These are phyloP conservation scores for Myriangium duriaei DNA, from an alignment of 2,329 filamentous ascomycete species.

Conservation along the genomic window DNA sequence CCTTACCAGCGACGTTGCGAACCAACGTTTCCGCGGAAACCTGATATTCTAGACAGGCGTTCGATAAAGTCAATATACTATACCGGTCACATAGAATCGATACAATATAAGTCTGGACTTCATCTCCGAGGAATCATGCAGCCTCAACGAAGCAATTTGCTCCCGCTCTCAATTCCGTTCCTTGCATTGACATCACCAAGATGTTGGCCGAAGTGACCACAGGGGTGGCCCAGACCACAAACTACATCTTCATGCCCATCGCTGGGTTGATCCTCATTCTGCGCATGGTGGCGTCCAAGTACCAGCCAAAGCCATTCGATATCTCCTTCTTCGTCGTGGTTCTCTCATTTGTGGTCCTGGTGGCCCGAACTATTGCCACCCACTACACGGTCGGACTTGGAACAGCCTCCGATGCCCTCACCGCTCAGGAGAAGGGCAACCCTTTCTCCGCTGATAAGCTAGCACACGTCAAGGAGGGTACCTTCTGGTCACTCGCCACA, in stretches of 20 bases:
- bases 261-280: constrained; percentile 3
- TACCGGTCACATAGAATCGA: too few relatives aligned
- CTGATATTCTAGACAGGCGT: too few relatives aligned
- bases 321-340: constrained; percentile 4
- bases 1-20: too few relatives aligned
- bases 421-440: not conserved
- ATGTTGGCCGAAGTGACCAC: constrained; percentile 1
- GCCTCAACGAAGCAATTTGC: too few relatives aligned
- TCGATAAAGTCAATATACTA: too few relatives aligned
- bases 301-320: constrained; percentile 5
- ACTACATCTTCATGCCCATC: constrained; percentile 4
- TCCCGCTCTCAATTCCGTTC: too few relatives aligned
- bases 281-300: constrained; percentile 4
- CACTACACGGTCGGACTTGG: constrained; percentile 7
- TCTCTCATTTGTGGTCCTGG: not conserved
- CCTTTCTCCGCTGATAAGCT: constrained; percentile 1
- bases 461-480: not conserved
- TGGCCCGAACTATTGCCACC: constrained; percentile 1
- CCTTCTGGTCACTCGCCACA: constrained; percentile 4
- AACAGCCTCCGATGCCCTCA: constrained; percentile 4
- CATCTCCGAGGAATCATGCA: too few relatives aligned
- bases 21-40: too few relatives aligned
- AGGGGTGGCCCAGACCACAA: constrained; percentile 1
- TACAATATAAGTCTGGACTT: too few relatives aligned
- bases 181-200: too few relatives aligned